Conservation (phyloP, 208 protist species). For the Leishmania major region DNA sequence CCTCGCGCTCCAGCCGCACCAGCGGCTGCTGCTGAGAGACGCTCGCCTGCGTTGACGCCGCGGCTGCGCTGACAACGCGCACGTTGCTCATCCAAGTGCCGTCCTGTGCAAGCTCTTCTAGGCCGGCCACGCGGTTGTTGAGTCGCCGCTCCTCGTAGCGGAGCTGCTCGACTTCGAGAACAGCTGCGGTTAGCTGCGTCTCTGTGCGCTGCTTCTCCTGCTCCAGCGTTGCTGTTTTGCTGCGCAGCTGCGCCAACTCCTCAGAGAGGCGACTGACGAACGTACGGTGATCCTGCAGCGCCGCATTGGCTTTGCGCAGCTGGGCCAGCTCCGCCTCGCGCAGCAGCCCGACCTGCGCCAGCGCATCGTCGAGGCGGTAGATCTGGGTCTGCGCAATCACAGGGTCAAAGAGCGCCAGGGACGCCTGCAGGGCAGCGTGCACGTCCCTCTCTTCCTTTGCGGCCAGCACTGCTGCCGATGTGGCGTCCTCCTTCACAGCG, state of each 20-base stretch:
- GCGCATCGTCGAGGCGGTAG: slow-evolving; percentile 80
- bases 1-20: slow-evolving; percentile 34
- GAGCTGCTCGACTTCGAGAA: slow-evolving; percentile 67
- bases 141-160: slow-evolving; percentile 64
- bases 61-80: slow-evolving; percentile 10
- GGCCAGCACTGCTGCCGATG: slow-evolving; percentile 49
- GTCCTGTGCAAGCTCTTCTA: slow-evolving; percentile 35
- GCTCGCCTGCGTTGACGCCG: not conserved
- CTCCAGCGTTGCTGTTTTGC: slow-evolving; percentile 20
- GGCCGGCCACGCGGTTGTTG: slow-evolving; percentile 33
- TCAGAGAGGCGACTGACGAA: slow-evolving; percentile 38
- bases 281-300: slow-evolving; percentile 41
- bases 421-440: slow-evolving; percentile 36
- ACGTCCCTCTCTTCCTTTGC: slow-evolving; percentile 46
- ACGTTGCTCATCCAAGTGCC: slow-evolving; percentile 26
- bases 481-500: slow-evolving; percentile 14
- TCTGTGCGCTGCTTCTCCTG: slow-evolving; percentile 32
- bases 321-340: slow-evolving; percentile 70
- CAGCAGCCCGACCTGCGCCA: slow-evolving; percentile 76
- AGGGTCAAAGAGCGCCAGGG: slow-evolving; percentile 74
- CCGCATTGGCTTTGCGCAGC: slow-evolving; percentile 39
- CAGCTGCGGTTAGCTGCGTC: slow-evolving; percentile 20
- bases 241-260: slow-evolving; percentile 41
- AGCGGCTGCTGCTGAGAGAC: not conserved
- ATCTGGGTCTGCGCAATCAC: slow-evolving; percentile 79